phyloP scores from a whole-genome alignment of 1,139 yeast species.

The Taphrina wiesneri region DNA sequence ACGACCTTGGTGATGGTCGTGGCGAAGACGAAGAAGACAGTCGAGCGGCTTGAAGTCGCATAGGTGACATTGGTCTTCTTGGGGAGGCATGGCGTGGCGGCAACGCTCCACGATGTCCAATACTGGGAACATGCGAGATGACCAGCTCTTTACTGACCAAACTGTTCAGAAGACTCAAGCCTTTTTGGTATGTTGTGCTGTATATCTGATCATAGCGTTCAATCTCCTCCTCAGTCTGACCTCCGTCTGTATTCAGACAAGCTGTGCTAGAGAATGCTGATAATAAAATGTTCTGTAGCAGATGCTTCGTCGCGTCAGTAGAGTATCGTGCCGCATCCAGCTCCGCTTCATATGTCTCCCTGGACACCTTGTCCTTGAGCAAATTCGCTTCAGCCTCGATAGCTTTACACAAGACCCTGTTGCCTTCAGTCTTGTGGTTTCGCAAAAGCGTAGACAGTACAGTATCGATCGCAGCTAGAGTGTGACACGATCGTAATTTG shows the following conservation, averaged over 20 bases:
- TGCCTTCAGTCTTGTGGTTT: constrained; percentile 18
- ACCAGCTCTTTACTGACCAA: not conserved
- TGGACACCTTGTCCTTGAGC: constrained; percentile 12
- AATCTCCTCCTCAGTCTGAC: constrained; percentile 19
- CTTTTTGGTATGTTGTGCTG: constrained; percentile 12
- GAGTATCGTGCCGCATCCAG: constrained; percentile 7
- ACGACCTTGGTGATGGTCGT: constrained; percentile 20
- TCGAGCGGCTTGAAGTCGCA: constrained; percentile 7
- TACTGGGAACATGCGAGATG: not conserved
- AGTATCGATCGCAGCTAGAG: constrained; percentile 30
- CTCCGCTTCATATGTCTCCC: constrained; percentile 23
- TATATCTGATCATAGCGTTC: constrained; percentile 12
- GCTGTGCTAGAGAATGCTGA: constrained; percentile 23
- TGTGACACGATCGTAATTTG: constrained; percentile 22
- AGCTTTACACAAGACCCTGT: constrained; percentile 24
- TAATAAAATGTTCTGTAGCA: not conserved
- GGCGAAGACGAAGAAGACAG: constrained; percentile 26
- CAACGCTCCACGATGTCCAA: not conserved
- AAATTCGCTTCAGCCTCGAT: constrained; percentile 26
- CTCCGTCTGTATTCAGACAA: constrained; percentile 28
- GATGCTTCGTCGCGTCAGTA: not conserved
- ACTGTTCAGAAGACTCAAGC: not conserved
- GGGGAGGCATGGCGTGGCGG: constrained; percentile 8
- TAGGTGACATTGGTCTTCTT: constrained; percentile 18
- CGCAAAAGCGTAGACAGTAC: constrained; percentile 24